Evolutionary conservation across 2,329 filamentous ascomycete species (phyloP).

Genomic region (Fusarium sp.): DNA sequence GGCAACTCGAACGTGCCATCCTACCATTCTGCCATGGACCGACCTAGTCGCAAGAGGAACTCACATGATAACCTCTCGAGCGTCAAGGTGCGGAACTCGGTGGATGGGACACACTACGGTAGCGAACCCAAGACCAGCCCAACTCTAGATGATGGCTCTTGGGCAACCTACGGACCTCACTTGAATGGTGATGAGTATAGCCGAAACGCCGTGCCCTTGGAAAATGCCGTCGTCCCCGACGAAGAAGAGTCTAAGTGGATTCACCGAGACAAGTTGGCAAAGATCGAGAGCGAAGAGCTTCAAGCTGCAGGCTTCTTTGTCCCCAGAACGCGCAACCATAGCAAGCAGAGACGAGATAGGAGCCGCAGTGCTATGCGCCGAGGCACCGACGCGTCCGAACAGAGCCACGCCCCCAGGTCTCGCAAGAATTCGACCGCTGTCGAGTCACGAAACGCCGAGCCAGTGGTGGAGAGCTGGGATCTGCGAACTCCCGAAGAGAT

Average conservation of each 20-base stretch:
- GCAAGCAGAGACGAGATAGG: constrained; percentile 57
- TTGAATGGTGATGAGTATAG: constrained; percentile 42
- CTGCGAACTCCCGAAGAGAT: constrained; percentile 83
- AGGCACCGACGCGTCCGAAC: constrained; percentile 48
- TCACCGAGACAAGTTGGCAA: constrained; percentile 84
- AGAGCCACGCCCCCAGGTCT: constrained; percentile 41
- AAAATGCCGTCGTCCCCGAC: constrained; percentile 45
- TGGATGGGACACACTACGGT: constrained; percentile 41
- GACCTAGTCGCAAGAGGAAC: constrained; percentile 50
- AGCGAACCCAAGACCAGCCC: constrained; percentile 42
- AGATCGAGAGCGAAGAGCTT: constrained; percentile 83
- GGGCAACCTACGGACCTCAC: constrained; percentile 26
- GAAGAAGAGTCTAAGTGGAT: constrained; percentile 82
- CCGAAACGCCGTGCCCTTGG: constrained; percentile 42
- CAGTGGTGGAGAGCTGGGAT: constrained; percentile 71
- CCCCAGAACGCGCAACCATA: constrained; percentile 64
- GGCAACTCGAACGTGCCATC: constrained; percentile 41
- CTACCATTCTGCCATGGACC: constrained; percentile 43
- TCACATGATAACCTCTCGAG: constrained; percentile 50
- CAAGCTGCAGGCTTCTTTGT: constrained; percentile 80
- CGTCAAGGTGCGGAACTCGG: constrained; percentile 36
- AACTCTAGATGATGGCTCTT: constrained; percentile 35
- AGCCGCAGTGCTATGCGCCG: constrained; percentile 51
- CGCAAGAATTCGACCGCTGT: constrained; percentile 61
- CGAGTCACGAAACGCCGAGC: constrained; percentile 54